phyloP scores from a whole-genome alignment of 2,329 filamentous ascomycete species.

The Aspergillus neotritici region DNA sequence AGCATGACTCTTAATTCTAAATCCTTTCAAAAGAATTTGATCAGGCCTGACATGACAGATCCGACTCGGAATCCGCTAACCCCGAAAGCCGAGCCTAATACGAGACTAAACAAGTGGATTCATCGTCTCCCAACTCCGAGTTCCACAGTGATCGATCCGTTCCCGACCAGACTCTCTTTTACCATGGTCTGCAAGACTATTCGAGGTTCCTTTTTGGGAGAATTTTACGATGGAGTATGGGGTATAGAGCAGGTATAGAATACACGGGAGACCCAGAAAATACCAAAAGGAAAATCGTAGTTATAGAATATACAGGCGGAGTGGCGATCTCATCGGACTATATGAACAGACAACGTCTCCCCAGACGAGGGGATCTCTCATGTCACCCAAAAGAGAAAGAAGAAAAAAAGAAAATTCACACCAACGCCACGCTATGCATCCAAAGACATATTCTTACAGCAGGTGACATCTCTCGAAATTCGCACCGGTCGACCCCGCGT shows the following conservation, averaged over 20 bases:
- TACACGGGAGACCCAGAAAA: slow-evolving; percentile 3
- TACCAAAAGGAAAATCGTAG: slow-evolving; percentile 11
- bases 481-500: not conserved
- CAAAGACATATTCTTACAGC: slow-evolving; percentile 24
- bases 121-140: not conserved
- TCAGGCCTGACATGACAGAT: not conserved
- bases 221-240: not conserved
- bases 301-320: slow-evolving; percentile 38
- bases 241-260: not conserved
- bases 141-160: no score
- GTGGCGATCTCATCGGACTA: slow-evolving; percentile 58
- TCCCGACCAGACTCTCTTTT: no score
- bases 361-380: no score
- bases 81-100: slow-evolving; percentile 1
- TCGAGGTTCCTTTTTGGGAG: no score
- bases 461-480: slow-evolving; percentile 3
- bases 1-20: not conserved
- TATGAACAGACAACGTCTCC: slow-evolving; percentile 49
- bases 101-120: not conserved
- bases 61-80: slow-evolving; percentile 2
- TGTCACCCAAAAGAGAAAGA: slow-evolving; percentile 44
- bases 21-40: not conserved
- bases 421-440: slow-evolving; percentile 40
- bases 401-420: slow-evolving; percentile 20
- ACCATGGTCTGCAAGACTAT: no score